Evolutionary conservation across 352 stramenopile species (phyloP).

Genomic region (Pythium aristosporum): DNA sequence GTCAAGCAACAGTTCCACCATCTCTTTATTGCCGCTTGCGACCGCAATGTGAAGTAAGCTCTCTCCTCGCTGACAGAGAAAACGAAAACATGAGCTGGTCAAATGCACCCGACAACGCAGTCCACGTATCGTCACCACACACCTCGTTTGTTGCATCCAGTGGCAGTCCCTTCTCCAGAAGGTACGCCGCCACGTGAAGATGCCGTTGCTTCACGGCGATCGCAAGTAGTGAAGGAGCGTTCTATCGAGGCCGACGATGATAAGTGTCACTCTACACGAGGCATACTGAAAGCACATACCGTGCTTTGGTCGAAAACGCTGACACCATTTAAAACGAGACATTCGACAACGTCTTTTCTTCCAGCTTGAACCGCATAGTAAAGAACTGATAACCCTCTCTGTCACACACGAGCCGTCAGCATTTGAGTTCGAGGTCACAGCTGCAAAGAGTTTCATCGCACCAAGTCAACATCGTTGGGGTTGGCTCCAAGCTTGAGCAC

Average conservation of each 20-base stretch:
- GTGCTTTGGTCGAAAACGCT: not conserved
- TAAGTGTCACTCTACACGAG: too few species aligned
- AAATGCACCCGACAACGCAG: not conserved
- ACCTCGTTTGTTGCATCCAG: slow-evolving; percentile 1
- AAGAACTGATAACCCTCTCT: slow-evolving; percentile 9
- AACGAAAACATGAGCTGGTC: not conserved
- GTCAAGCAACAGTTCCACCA: slow-evolving; percentile 8
- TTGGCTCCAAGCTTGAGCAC: not conserved
- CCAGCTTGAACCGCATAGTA: slow-evolving; percentile 14
- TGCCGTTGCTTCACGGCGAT: slow-evolving; percentile 4
- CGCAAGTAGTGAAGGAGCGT: slow-evolving; percentile 1
- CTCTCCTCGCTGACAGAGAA: not conserved
- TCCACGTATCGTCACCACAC: not conserved
- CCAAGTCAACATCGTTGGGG: slow-evolving; percentile 1
- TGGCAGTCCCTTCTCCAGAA: slow-evolving; percentile 1
- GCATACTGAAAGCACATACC: not conserved
- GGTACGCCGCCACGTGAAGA: not conserved
- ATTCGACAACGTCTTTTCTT: not conserved
- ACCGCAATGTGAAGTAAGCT: slow-evolving; percentile 4
- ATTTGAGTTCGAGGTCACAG: not conserved
- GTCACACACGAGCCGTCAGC: not conserved
- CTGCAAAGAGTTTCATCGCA: not conserved
- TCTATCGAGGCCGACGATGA: not conserved
- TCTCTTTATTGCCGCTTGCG: slow-evolving; percentile 3
- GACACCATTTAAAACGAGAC: slow-evolving; percentile 1